Conservation (phyloP, 345 rosid genomes). For the Hibiscus tridactylites region DNA sequence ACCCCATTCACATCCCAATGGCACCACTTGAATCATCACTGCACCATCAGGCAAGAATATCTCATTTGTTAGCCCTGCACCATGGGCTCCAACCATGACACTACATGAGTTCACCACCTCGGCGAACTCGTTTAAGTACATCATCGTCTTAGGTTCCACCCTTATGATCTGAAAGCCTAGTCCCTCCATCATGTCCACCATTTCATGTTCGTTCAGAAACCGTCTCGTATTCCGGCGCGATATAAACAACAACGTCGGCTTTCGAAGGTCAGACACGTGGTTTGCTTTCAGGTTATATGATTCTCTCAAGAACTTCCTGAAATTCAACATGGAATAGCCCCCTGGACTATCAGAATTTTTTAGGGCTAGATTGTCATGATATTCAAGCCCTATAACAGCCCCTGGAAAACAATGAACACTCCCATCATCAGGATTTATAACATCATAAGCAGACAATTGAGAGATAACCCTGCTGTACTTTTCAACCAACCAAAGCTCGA, state of each 20-base stretch:
- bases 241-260: constrained; percentile 8
- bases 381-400: constrained; percentile 29
- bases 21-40: no score
- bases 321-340: constrained; percentile 30
- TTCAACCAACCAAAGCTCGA: constrained; percentile 24
- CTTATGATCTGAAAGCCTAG: no score
- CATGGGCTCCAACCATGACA: no score
- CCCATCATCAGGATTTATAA: constrained; percentile 19
- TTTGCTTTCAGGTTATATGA: constrained; percentile 21
- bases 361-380: constrained; percentile 23
- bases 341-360: constrained; percentile 17
- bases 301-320: constrained; percentile 28
- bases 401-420: constrained; percentile 40
- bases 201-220: no score
- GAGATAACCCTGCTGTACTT: constrained; percentile 21
- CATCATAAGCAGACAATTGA: constrained; percentile 17
- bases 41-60: no score
- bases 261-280: constrained; percentile 7
- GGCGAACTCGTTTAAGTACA: no score
- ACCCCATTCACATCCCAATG: no score
- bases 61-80: no score
- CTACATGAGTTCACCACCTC: no score
- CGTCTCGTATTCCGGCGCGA: no score
- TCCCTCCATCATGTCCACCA: no score
- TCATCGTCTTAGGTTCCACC: no score